Percentiles rank a stretch among this genome's conserved stretches.
phyloP scores from a whole-genome alignment of 371 early-diverging fungal species.

The Actinomortierella ambigua region DNA sequence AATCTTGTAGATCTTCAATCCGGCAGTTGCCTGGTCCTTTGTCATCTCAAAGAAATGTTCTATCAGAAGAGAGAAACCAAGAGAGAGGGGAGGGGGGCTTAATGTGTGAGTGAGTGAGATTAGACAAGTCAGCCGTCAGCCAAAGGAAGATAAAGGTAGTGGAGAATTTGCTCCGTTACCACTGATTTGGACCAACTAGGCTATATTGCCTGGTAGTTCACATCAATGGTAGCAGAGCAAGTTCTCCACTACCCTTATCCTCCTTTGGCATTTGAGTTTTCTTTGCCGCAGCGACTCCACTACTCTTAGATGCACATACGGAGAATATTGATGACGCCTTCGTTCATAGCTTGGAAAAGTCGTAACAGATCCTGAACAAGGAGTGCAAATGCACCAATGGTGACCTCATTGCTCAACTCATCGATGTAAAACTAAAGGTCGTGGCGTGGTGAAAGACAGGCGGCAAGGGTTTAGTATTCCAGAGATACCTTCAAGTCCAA shows the following conservation, averaged over 20 bases:
- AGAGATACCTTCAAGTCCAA: neutral
- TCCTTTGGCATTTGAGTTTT: too few species aligned
- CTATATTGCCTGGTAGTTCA: too few species aligned
- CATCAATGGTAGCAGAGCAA: too few species aligned
- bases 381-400: slow-evolving; percentile 83
- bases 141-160: too few species aligned
- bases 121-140: too few species aligned
- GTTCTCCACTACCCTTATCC: too few species aligned
- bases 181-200: too few species aligned
- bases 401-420: slow-evolving; percentile 87
- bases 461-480: too few species aligned
- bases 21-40: slow-evolving; percentile 77
- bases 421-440: slow-evolving; percentile 83
- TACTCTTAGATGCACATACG: slow-evolving; percentile 48
- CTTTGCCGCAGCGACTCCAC: too few species aligned
- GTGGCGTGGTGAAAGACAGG: too few species aligned
- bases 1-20: slow-evolving; percentile 86
- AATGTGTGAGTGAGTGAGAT: too few species aligned
- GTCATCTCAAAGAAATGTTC: slow-evolving; percentile 90
- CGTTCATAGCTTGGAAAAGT: slow-evolving; percentile 89
- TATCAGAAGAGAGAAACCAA: slow-evolving; percentile 14
- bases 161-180: too few species aligned
- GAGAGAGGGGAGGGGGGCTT: neutral
- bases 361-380: slow-evolving; percentile 85
- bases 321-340: slow-evolving; percentile 89